Percentiles rank a stretch among this genome's conserved stretches.
phyloP scores from a whole-genome alignment of 768 basidiomycete genomes.

The Suillus ampliporus region DNA sequence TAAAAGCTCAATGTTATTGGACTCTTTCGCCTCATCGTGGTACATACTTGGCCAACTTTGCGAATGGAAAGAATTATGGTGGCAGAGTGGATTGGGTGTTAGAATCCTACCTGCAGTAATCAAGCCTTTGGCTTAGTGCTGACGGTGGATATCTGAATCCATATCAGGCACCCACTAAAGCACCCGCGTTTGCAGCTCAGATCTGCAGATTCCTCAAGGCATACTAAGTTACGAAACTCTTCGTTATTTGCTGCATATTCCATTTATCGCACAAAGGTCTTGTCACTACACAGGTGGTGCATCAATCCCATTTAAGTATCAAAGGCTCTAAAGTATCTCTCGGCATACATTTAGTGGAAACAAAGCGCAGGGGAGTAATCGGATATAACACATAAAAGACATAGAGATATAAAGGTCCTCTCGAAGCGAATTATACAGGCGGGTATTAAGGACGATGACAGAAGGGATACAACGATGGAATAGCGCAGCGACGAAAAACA shows the following conservation, averaged over 20 bases:
- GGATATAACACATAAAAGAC: constrained; percentile 4
- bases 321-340: background rate
- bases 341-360: background rate
- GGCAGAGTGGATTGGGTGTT: background rate
- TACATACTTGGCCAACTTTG: background rate
- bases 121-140: background rate
- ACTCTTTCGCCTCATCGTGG: constrained; percentile 33
- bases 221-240: too few species aligned
- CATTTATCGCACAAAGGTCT: background rate
- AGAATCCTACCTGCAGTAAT: background rate
- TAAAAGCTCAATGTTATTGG: constrained; percentile 39
- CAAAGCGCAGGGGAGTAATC: background rate
- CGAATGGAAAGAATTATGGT: background rate
- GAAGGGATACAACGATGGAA: background rate
- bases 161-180: constrained; percentile 1
- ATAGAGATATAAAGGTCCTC: background rate
- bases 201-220: background rate
- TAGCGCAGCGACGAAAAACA: background rate
- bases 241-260: background rate
- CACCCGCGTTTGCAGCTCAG: background rate
- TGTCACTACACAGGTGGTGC: background rate
- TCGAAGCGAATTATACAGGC: background rate
- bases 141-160: background rate
- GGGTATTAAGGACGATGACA: background rate
- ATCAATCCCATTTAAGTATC: background rate